Evolutionary conservation across 768 basidiomycete genomes (phyloP).

Genomic region (Termitomyces titanicus): DNA sequence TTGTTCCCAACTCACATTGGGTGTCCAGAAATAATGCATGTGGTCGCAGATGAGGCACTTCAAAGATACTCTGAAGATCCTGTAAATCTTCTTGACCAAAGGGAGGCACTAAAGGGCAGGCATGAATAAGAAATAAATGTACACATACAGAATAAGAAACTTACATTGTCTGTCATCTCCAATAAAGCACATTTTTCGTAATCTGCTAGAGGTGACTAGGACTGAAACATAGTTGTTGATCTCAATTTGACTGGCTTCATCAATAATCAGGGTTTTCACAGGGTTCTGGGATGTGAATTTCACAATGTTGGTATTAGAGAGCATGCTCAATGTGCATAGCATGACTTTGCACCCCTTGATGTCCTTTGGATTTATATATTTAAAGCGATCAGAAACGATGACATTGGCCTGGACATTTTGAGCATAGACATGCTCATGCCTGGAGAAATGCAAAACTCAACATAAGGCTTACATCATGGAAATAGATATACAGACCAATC

Average conservation of each 20-base stretch:
- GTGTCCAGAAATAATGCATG: constrained; percentile 58
- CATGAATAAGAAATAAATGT: constrained; percentile 9
- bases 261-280: constrained; percentile 49
- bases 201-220: constrained; percentile 29
- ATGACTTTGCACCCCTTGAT: constrained; percentile 50
- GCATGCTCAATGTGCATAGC: constrained; percentile 77
- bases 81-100: constrained; percentile 68
- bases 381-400: constrained; percentile 46
- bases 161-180: constrained; percentile 66
- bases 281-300: constrained; percentile 36
- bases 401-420: constrained; percentile 39
- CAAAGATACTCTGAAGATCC: constrained; percentile 74
- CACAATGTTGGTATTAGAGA: constrained; percentile 39
- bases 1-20: constrained; percentile 58
- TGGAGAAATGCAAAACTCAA: constrained; percentile 22
- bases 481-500: constrained; percentile 46
- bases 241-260: constrained; percentile 70
- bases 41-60: constrained; percentile 54
- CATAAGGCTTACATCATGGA: not conserved
- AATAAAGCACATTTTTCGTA: constrained; percentile 59
- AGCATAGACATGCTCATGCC: constrained; percentile 80
- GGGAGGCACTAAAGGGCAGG: constrained; percentile 60
- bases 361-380: constrained; percentile 11
- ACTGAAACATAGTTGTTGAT: constrained; percentile 47
- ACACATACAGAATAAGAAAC: constrained; percentile 16